A percentile compares a stretch with the other conserved stretches of the same genome.
Evolutionary conservation across 768 basidiomycete species (phyloP).

Genomic region (Termitomyces sp.): DNA sequence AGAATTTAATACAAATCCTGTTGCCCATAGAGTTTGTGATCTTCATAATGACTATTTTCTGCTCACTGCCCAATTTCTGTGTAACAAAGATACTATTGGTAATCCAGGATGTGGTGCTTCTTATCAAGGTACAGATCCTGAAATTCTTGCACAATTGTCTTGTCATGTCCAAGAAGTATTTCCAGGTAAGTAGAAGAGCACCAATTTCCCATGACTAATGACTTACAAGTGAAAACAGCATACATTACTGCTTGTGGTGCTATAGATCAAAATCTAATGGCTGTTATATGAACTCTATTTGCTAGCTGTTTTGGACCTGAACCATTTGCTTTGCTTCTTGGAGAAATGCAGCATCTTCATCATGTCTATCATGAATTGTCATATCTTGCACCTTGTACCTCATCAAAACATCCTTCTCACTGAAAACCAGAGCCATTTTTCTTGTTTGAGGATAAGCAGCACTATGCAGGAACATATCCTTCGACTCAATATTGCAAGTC

Average conservation of each 20-base stretch:
- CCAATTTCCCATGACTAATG: too few relatives aligned
- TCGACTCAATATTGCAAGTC: not conserved
- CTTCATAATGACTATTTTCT: conserved; percentile 6
- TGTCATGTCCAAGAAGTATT: not conserved
- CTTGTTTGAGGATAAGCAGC: not conserved
- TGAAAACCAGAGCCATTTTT: not conserved
- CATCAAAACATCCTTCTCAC: too few relatives aligned
- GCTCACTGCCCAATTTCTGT: not conserved
- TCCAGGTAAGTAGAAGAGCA: conserved; percentile 5
- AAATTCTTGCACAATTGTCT: conserved; percentile 4
- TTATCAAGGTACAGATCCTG: not conserved
- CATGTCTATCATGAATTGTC: too few relatives aligned
- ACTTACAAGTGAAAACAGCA: not conserved
- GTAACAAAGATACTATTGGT: not conserved
- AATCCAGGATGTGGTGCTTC: not conserved
- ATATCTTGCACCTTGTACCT: too few relatives aligned
- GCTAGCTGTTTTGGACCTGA: not conserved
- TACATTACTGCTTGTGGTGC: not conserved
- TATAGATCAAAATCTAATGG: not conserved
- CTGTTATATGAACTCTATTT: not conserved
- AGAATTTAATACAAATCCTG: not conserved
- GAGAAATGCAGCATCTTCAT: too few relatives aligned
- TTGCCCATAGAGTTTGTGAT: not conserved
- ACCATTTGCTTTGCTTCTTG: too few relatives aligned
- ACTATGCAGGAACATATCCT: not conserved